Evolutionary conservation across 176 grass and related monocot genomes (phyloP).

Genomic region (Cymbopogon citratus): DNA sequence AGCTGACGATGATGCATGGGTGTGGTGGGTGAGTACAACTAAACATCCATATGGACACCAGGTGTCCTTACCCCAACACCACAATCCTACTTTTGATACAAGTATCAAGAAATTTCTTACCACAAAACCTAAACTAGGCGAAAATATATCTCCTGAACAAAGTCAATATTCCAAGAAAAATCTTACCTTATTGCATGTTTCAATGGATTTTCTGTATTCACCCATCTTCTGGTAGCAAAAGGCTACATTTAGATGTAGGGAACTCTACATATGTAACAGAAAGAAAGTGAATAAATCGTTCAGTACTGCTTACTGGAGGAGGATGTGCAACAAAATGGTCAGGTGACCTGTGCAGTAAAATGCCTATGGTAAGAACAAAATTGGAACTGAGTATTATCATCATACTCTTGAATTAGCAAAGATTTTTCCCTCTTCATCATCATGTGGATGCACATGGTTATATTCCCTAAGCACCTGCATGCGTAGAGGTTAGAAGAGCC

Average conservation of each 20-base stretch:
- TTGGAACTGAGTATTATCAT: background rate
- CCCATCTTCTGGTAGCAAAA: constrained; percentile 89
- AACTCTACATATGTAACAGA: constrained; percentile 54
- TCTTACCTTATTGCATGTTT: constrained; percentile 90
- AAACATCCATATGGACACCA: background rate
- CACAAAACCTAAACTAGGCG: background rate
- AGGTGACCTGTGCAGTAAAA: background rate
- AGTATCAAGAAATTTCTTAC: background rate
- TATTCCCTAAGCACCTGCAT: constrained; percentile 85
- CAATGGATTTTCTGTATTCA: constrained; percentile 81
- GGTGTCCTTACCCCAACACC: background rate
- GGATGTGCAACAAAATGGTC: background rate
- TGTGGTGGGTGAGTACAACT: constrained; percentile 1
- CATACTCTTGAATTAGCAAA: constrained; percentile 92
- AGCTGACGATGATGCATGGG: background rate
- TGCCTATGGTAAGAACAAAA: background rate
- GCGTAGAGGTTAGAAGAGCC: constrained; percentile 13
- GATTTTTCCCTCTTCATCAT: constrained; percentile 92
- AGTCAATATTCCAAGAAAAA: background rate
- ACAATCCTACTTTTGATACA: background rate
- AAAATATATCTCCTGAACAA: background rate
- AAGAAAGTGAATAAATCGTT: constrained; percentile 23
- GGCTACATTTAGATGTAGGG: constrained; percentile 87
- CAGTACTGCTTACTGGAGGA: background rate
- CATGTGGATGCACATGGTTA: constrained; percentile 94